These are phyloP conservation scores for Dothideomycetes sp. DNA, from an alignment of 2,329 filamentous ascomycete genomes.

Conservation along the genomic window DNA sequence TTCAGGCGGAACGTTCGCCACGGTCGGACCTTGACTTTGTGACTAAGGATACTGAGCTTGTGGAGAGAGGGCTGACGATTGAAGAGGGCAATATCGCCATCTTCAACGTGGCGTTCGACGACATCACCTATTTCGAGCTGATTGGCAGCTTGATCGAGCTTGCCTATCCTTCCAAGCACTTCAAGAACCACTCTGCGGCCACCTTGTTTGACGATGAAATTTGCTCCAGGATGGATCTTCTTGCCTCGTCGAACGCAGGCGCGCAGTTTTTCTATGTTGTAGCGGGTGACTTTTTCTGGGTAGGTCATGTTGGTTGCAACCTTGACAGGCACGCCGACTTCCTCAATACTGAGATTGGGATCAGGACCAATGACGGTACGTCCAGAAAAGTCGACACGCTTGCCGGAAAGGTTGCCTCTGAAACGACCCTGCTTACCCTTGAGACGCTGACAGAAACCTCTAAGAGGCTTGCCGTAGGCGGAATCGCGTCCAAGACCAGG, in stretches of 20 bases:
- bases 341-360: conserved; percentile 83
- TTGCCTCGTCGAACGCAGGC: conserved; percentile 65
- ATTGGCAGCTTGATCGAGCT: conserved; percentile 59
- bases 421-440: conserved; percentile 98
- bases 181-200: conserved; percentile 66
- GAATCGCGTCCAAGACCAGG: conserved; percentile 76
- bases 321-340: conserved; percentile 81
- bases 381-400: conserved; percentile 96
- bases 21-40: conserved; percentile 83
- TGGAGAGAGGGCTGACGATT: conserved; percentile 96
- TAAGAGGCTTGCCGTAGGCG: conserved; percentile 75
- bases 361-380: conserved; percentile 96
- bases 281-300: conserved; percentile 72
- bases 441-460: conserved; percentile 86
- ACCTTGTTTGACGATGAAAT: conserved; percentile 64
- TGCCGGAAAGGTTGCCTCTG: conserved; percentile 90
- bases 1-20: conserved; percentile 96
- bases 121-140: conserved; percentile 72
- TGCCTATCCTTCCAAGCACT: conserved; percentile 29
- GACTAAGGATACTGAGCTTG: conserved; percentile 96
- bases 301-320: conserved; percentile 98
- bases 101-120: conserved; percentile 88
- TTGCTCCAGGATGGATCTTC: conserved; percentile 76
- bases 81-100: conserved; percentile 93
- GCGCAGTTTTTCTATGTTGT: conserved; percentile 76